Conservation (phyloP, 768 basidiomycete species). For the Podaxis carcinomalis region DNA sequence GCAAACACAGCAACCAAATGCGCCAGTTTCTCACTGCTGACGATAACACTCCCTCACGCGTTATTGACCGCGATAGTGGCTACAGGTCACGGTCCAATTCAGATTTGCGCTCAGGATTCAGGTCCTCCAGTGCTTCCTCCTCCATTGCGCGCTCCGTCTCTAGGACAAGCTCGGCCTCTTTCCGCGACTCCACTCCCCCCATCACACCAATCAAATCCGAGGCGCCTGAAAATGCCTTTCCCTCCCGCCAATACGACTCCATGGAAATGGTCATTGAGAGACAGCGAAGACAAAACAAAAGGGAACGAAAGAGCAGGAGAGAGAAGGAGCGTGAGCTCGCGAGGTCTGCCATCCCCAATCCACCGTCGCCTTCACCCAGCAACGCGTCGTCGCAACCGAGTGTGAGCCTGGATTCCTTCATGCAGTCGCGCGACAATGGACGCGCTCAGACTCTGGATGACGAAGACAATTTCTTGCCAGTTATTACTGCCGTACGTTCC, state of each 20-base stretch:
- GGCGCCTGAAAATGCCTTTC: slow-evolving; percentile 43
- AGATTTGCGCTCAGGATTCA: slow-evolving; percentile 31
- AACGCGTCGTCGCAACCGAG: slow-evolving; percentile 40
- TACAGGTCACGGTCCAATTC: slow-evolving; percentile 29
- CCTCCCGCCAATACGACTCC: slow-evolving; percentile 59
- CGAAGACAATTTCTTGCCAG: background rate
- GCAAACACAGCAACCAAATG: slow-evolving; percentile 73
- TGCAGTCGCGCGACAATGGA: slow-evolving; percentile 53
- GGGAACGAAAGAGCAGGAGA: slow-evolving; percentile 44
- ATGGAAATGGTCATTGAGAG: slow-evolving; percentile 79
- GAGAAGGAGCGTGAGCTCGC: slow-evolving; percentile 45
- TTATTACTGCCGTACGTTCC: background rate
- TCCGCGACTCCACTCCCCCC: slow-evolving; percentile 52
- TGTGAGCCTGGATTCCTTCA: slow-evolving; percentile 43
- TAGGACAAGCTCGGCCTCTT: slow-evolving; percentile 43
- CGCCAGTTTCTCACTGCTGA: slow-evolving; percentile 68
- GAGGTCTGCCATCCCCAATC: slow-evolving; percentile 27
- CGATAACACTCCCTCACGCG: slow-evolving; percentile 41
- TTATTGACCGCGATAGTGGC: slow-evolving; percentile 31
- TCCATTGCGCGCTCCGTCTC: slow-evolving; percentile 41
- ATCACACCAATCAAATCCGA: slow-evolving; percentile 64
- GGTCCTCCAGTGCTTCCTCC: slow-evolving; percentile 28
- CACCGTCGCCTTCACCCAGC: slow-evolving; percentile 49
- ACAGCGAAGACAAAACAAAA: slow-evolving; percentile 56
- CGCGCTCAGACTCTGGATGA: slow-evolving; percentile 24